phyloP scores from a whole-genome alignment of 2,329 filamentous ascomycete genomes.

The Verruconis gallopava region DNA sequence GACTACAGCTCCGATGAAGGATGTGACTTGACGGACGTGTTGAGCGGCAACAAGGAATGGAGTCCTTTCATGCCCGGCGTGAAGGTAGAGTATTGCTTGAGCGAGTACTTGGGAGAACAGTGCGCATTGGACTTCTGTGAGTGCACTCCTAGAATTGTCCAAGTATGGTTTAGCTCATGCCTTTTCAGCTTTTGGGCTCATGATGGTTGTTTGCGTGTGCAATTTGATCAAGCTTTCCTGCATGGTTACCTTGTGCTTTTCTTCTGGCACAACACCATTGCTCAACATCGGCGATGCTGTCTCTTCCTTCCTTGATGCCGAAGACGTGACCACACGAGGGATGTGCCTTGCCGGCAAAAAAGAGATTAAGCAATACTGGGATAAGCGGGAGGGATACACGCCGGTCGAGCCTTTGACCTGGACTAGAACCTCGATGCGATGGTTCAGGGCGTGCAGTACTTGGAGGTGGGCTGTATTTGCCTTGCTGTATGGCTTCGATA shows the following conservation, averaged over 20 bases:
- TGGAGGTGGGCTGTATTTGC: not conserved
- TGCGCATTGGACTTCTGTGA: slow-evolving; percentile 16
- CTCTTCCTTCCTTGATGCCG: slow-evolving; percentile 10
- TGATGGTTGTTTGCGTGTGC: too few relatives aligned
- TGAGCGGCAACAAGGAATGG: not conserved
- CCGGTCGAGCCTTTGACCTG: not conserved
- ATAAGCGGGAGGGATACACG: not conserved
- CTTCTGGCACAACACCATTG: slow-evolving; percentile 13
- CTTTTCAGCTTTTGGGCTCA: too few relatives aligned
- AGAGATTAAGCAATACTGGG: slow-evolving; percentile 1
- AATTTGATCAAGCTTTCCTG: too few relatives aligned
- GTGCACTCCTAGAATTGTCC: slow-evolving; percentile 13
- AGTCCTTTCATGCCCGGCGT: not conserved
- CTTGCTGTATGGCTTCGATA: not conserved
- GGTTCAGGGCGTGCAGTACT: not conserved
- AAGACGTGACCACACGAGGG: slow-evolving; percentile 9
- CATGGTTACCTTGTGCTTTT: too few relatives aligned
- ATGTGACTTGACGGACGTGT: too few relatives aligned
- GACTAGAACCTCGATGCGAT: not conserved
- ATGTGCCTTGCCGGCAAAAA: slow-evolving; percentile 8
- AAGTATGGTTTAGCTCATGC: too few relatives aligned
- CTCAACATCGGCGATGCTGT: slow-evolving; percentile 14
- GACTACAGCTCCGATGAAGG: too few relatives aligned
- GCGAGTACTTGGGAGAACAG: slow-evolving; percentile 3
- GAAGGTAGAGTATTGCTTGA: not conserved